phyloP scores from a whole-genome alignment of 2,329 filamentous ascomycete genomes.

The Endoconidiophora polonica region DNA sequence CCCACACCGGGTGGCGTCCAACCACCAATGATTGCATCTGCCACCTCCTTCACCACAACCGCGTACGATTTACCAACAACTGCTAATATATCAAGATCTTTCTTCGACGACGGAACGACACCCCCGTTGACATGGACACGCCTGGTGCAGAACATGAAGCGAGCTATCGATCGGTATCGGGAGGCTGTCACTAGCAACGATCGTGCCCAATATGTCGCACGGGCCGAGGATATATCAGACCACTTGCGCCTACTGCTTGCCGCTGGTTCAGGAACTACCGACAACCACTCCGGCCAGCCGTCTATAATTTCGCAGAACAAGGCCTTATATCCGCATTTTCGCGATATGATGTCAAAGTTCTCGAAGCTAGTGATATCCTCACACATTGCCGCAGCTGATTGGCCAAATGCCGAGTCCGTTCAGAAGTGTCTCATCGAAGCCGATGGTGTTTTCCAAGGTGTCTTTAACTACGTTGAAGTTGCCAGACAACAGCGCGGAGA shows the following conservation, averaged over 20 bases:
- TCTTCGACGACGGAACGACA: conserved; percentile 77
- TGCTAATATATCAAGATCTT: conserved; percentile 55
- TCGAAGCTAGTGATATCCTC: conserved; percentile 98
- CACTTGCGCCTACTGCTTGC: conserved; percentile 86
- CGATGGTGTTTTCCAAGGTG: conserved; percentile 85
- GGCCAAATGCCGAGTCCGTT: conserved; percentile 82
- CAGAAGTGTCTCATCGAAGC: conserved; percentile 93
- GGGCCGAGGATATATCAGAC: conserved; percentile 96
- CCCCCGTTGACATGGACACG: conserved; percentile 75
- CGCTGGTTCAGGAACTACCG: conserved; percentile 88
- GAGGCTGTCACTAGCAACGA: conserved; percentile 72
- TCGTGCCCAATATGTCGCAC: conserved; percentile 77
- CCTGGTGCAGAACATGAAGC: conserved; percentile 83
- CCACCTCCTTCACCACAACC: conserved; percentile 44
- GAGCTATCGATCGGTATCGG: conserved; percentile 75
- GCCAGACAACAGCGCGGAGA: conserved; percentile 86
- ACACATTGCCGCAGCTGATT: conserved; percentile 91
- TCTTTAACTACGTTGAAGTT: conserved; percentile 92
- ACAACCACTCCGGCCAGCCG: conserved; percentile 95
- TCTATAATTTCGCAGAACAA: conserved; percentile 99
- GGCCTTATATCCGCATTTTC: conserved; percentile 86
- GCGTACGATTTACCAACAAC: conserved; percentile 41
- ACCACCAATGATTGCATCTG: conserved; percentile 37
- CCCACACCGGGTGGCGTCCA: conserved; percentile 22
- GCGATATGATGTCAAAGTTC: conserved; percentile 99